A percentile compares a stretch with the other conserved stretches of the same genome.
Conservation (phyloP, 2,329 filamentous ascomycete genomes). For the Cercospora canescens region DNA sequence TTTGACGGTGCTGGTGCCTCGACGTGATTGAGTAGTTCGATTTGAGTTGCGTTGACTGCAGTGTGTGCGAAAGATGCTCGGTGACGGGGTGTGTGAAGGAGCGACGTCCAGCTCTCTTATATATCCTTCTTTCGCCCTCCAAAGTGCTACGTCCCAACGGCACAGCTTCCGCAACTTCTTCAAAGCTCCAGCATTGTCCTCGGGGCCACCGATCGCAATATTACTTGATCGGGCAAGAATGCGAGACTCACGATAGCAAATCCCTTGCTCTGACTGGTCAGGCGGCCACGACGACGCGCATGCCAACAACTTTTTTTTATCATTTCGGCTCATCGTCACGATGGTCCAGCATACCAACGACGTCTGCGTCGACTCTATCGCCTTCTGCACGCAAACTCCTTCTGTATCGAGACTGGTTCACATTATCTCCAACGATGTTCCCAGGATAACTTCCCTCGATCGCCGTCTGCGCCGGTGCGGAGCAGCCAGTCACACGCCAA, state of each 20-base stretch:
- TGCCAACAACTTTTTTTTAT: neutral
- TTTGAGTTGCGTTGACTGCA: neutral
- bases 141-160: neutral
- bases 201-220: neutral
- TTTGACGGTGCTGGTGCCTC: neutral
- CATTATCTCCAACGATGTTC: neutral
- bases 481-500: neutral
- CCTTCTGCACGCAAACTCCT: neutral
- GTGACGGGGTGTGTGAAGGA: too few relatives aligned
- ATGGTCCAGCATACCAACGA: neutral
- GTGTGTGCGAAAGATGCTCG: neutral
- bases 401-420: neutral
- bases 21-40: neutral
- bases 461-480: neutral
- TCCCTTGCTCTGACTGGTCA: neutral
- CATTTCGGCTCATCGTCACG: neutral
- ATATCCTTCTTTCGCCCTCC: neutral
- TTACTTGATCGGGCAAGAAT: neutral
- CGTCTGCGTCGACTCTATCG: neutral
- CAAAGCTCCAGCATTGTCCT: neutral
- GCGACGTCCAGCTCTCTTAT: neutral
- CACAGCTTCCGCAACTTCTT: neutral
- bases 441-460: neutral
- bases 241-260: neutral
- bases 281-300: neutral